These are phyloP conservation scores for Phytophthora pinifolia DNA, from an alignment of 352 stramenopile genomes.

Conservation along the genomic window DNA sequence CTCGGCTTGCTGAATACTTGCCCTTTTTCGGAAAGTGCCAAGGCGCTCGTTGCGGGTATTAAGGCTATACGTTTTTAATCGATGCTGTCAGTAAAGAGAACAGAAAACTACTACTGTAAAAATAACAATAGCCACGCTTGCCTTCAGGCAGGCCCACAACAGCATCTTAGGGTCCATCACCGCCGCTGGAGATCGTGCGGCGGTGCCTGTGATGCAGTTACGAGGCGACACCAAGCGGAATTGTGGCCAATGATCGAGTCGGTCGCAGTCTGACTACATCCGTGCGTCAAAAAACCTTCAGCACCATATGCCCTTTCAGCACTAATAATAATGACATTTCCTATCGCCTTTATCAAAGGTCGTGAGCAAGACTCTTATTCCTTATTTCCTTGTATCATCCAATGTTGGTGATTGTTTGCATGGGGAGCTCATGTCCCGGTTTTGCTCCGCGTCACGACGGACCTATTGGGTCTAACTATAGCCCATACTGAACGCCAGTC, in stretches of 20 bases:
- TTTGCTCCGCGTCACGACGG: conserved; percentile 13
- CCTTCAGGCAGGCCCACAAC: too few relatives aligned
- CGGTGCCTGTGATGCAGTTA: conserved; percentile 1
- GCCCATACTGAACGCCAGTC: conserved; percentile 26
- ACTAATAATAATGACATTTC: too few relatives aligned
- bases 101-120: too few relatives aligned
- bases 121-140: too few relatives aligned
- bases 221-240: neutral
- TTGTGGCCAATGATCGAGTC: conserved; percentile 18
- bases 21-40: too few relatives aligned
- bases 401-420: neutral
- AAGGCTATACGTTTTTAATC: too few relatives aligned
- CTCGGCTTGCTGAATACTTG: too few relatives aligned
- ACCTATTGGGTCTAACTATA: conserved; percentile 28
- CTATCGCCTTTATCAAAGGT: too few relatives aligned
- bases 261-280: conserved; percentile 29
- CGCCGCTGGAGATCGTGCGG: neutral
- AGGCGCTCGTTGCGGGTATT: too few relatives aligned
- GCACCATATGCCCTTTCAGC: neutral
- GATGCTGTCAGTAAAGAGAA: too few relatives aligned
- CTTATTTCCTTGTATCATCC: neutral
- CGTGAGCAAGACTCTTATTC: too few relatives aligned
- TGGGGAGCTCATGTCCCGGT: conserved; percentile 1
- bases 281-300: conserved; percentile 11
- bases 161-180: too few relatives aligned